Evolutionary conservation across 2,329 filamentous ascomycete genomes (phyloP), one percentile per base, ranked within the genome.

Genomic region (Cercospora sp.): DNA sequence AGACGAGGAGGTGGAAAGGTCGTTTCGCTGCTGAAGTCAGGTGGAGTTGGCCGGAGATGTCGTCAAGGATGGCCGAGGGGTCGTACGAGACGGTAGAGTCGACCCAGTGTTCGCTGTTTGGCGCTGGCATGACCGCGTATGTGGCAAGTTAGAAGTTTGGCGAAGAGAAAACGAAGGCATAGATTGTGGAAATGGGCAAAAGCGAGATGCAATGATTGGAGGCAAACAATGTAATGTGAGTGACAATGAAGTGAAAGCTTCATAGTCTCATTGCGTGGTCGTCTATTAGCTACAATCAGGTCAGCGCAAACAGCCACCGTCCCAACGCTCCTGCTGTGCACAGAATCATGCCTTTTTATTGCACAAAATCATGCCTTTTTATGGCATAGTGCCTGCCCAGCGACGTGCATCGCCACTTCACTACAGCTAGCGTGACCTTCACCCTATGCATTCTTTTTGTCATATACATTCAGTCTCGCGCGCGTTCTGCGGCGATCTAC

Each of bases 401-500:
- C 20, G 31, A 33, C 13, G 16, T 36, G 33, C 33, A 13, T 30
- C 26, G 48, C 13, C 23, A n/a, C 26, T 59, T 59, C 9, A 36
- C 5, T n/a, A 30, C 55, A 31, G 31, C 55, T 36, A n/a, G 26
- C 2, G 28, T 31, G n/a, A n/a, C 55, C 28, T 31, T 26, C 13
- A 7, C 13, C 48, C 48, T 55, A 16, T 55, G 20, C 48, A n/a
- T 51, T 23, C 20, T 26, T 51, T 51, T 51, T 51, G 18, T 23
- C 45, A 51, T 51, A 23, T 26, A 51, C 48, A 55, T 55, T 28
- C 16, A 28, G 26, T 16, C 48, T 28, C 48, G 23, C 48, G n/a
- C 48, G 23, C 23, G 12, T 13, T n/a, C 16, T 26, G 48, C 48
- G 48, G 18, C 28, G n/a, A 31, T 28, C 39, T 67, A 73, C 31